A percentile compares a stretch with the other conserved stretches of the same genome.
Evolutionary conservation across 2,329 filamentous ascomycete genomes (phyloP).

Genomic region (Cladosporium cucumerinum): DNA sequence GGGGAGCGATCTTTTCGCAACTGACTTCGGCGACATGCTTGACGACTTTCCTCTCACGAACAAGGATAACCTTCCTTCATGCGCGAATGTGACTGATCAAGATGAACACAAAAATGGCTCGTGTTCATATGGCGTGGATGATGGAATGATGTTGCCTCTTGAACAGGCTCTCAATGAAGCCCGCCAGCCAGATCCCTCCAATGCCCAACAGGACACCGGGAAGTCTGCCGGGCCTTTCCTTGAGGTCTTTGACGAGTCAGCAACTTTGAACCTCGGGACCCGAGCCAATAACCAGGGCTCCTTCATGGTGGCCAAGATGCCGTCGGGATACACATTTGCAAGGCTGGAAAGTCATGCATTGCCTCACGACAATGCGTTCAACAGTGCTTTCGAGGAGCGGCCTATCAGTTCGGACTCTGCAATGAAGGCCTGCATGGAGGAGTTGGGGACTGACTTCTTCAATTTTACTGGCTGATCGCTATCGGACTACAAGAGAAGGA

Average conservation of each 20-base stretch:
- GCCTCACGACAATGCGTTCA: no score
- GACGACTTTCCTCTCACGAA: constrained; percentile 4
- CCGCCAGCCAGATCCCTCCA: background rate
- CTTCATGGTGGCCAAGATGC: background rate
- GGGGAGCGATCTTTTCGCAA: background rate
- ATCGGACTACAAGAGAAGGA: background rate
- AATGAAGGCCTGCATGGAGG: constrained; percentile 27
- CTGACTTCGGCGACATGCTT: constrained; percentile 23
- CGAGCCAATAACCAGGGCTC: background rate
- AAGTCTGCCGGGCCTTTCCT: background rate
- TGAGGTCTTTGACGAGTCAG: constrained; percentile 9
- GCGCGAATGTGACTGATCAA: background rate
- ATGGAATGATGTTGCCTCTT: background rate
- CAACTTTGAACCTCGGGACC: background rate
- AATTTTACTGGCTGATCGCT: constrained; percentile 21
- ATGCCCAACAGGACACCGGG: background rate
- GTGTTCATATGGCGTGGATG: background rate
- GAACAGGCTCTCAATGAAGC: background rate
- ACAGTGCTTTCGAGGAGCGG: background rate
- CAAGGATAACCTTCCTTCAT: background rate
- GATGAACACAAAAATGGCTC: background rate
- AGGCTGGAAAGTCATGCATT: background rate
- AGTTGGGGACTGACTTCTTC: constrained; percentile 30
- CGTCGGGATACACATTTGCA: background rate
- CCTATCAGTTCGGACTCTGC: constrained; percentile 17